These are phyloP conservation scores for Physcomitrium patens DNA, from an alignment of 225 moss, liverwort and hornwort species.

Conservation along the genomic window DNA sequence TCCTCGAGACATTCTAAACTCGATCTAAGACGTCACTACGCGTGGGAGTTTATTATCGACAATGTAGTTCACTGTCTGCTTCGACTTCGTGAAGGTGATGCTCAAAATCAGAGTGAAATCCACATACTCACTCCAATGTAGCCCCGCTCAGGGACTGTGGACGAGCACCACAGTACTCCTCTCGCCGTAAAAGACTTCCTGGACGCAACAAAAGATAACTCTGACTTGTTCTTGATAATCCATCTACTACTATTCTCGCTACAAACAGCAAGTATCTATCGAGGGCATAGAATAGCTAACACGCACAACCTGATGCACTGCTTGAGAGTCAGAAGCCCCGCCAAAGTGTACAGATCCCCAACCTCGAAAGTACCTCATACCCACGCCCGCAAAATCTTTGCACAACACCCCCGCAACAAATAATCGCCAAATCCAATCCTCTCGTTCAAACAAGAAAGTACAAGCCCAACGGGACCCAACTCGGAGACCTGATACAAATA, in stretches of 20 bases:
- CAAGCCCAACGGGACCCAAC: neutral
- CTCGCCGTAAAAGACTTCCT: neutral
- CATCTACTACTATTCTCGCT: neutral
- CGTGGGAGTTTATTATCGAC: neutral
- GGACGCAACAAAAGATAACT: too few species aligned
- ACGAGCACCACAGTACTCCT: neutral
- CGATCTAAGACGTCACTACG: neutral
- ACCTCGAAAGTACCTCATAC: neutral
- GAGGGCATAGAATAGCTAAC: neutral
- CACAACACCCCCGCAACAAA: neutral
- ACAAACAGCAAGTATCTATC: neutral
- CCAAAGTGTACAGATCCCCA: neutral
- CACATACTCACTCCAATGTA: slow-evolving; percentile 19
- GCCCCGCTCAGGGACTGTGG: neutral
- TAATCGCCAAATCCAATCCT: slow-evolving; percentile 2
- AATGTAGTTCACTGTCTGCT: neutral
- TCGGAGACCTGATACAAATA: neutral
- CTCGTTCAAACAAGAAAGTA: neutral
- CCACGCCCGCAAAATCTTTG: neutral
- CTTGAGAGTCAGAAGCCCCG: neutral
- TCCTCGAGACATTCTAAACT: neutral
- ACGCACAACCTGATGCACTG: neutral
- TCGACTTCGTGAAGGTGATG: neutral
- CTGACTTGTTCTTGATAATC: neutral
- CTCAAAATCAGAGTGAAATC: neutral